phyloP scores from a whole-genome alignment of 345 rosid genomes.

The Dipteronia dyeriana region DNA sequence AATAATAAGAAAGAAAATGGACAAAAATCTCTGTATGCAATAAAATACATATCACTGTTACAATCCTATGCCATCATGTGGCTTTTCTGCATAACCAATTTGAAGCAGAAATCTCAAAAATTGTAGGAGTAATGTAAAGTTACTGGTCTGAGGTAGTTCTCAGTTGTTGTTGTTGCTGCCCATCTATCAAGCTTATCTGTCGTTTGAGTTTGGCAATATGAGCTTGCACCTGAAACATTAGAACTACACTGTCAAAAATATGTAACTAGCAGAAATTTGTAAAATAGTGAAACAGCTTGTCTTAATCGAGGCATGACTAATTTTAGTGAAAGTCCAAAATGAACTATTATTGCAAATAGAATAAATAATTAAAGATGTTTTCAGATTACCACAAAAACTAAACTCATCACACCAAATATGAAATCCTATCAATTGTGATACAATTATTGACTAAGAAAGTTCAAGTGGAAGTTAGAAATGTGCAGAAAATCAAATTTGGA shows the following conservation, averaged over 20 bases:
- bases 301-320: not conserved
- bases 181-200: slow-evolving; percentile 65
- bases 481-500: not conserved
- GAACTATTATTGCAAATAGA: not conserved
- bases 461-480: not conserved
- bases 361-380: not conserved
- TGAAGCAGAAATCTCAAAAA: slow-evolving; percentile 14
- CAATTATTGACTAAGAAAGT: not conserved
- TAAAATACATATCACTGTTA: slow-evolving; percentile 22
- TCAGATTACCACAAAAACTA: not conserved
- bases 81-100: slow-evolving; percentile 24
- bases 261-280: not conserved
- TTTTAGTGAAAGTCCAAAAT: slow-evolving; percentile 3
- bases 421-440: not conserved
- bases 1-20: not conserved
- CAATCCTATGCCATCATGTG: slow-evolving; percentile 23
- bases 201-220: slow-evolving; percentile 69
- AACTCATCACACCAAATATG: not conserved
- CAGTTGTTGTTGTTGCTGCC: slow-evolving; percentile 63
- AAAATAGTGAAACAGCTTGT: slow-evolving; percentile 8
- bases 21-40: slow-evolving; percentile 14
- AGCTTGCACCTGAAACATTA: slow-evolving; percentile 60
- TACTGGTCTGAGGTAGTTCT: slow-evolving; percentile 59
- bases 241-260: slow-evolving; percentile 17
- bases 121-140: slow-evolving; percentile 20